Evolutionary conservation across 1,284 basidiomycete species (phyloP).

Genomic region (Agaricales sp.): DNA sequence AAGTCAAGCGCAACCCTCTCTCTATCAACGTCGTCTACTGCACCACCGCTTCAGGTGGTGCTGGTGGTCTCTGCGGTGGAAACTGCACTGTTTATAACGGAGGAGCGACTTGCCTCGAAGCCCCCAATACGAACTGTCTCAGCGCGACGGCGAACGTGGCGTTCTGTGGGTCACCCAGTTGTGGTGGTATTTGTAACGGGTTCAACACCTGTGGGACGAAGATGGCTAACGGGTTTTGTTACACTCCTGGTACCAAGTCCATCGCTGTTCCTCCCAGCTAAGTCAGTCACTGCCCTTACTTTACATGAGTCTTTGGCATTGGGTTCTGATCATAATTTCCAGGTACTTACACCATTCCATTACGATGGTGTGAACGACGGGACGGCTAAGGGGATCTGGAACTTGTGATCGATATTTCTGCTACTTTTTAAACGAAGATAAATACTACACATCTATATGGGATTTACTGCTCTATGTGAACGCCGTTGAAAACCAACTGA

Average conservation of each 20-base stretch:
- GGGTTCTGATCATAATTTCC: no score
- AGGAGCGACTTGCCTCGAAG: slow-evolving; percentile 12
- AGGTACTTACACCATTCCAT: no score
- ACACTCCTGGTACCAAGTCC: slow-evolving; percentile 17
- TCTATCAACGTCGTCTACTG: slow-evolving; percentile 16
- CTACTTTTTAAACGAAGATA: no score
- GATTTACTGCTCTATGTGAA: no score
- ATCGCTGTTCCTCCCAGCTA: slow-evolving; percentile 10
- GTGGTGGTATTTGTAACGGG: slow-evolving; percentile 16
- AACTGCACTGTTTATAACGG: slow-evolving; percentile 17
- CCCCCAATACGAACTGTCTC: slow-evolving; percentile 17
- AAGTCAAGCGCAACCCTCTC: slow-evolving; percentile 9
- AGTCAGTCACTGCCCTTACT: no score
- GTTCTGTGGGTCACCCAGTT: slow-evolving; percentile 15
- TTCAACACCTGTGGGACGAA: slow-evolving; percentile 11
- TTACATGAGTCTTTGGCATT: no score
- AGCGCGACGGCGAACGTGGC: slow-evolving; percentile 16
- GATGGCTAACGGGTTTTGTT: slow-evolving; percentile 15
- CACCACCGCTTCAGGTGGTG: slow-evolving; percentile 9
- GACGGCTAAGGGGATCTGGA: no score
- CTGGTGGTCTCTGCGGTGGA: slow-evolving; percentile 14
- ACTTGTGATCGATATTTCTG: no score
- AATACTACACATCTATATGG: no score
- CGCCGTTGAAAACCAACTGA: no score
- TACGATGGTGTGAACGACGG: no score